A percentile compares a stretch with the other conserved stretches of the same genome.
phyloP scores from a whole-genome alignment of 2,329 filamentous ascomycete species.

The Colletotrichum musae region DNA sequence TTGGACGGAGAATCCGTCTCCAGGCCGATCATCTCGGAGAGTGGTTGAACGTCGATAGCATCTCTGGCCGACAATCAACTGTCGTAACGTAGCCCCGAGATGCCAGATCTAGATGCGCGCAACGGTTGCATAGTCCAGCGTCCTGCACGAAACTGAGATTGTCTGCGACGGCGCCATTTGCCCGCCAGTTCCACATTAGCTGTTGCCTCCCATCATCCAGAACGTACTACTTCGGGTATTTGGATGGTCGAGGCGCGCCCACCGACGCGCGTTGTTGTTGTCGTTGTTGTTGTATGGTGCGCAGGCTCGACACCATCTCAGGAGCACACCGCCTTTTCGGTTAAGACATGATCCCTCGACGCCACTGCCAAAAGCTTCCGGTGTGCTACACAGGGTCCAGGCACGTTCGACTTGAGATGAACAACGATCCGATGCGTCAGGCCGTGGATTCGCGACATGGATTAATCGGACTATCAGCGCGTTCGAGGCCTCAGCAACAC shows the following conservation, averaged over 20 bases:
- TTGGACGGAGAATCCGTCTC: slow-evolving; percentile 8
- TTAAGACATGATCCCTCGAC: slow-evolving; percentile 35
- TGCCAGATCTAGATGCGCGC: slow-evolving; percentile 38
- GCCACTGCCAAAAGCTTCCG: slow-evolving; percentile 25
- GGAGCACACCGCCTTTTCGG: slow-evolving; percentile 45
- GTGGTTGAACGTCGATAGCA: neutral
- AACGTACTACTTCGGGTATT: slow-evolving; percentile 1
- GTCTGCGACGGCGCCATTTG: slow-evolving; percentile 15
- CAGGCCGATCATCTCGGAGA: neutral
- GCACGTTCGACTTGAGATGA: slow-evolving; percentile 15
- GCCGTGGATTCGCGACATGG: neutral
- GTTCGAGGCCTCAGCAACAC: neutral
- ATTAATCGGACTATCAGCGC: neutral
- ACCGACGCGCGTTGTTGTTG: slow-evolving; percentile 27
- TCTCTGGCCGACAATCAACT: neutral
- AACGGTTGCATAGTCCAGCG: slow-evolving; percentile 34
- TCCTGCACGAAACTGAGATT: slow-evolving; percentile 1
- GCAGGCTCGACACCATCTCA: slow-evolving; percentile 36
- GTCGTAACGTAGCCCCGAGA: slow-evolving; percentile 9
- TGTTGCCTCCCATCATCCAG: neutral
- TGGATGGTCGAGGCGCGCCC: slow-evolving; percentile 20
- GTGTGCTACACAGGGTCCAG: slow-evolving; percentile 4
- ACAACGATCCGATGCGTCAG: slow-evolving; percentile 12
- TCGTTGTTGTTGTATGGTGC: slow-evolving; percentile 22
- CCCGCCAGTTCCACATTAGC: slow-evolving; percentile 7